A percentile compares a stretch with the other conserved stretches of the same genome.
Evolutionary conservation across 2,329 filamentous ascomycete genomes (phyloP).

Genomic region (Fusarium algeriense): DNA sequence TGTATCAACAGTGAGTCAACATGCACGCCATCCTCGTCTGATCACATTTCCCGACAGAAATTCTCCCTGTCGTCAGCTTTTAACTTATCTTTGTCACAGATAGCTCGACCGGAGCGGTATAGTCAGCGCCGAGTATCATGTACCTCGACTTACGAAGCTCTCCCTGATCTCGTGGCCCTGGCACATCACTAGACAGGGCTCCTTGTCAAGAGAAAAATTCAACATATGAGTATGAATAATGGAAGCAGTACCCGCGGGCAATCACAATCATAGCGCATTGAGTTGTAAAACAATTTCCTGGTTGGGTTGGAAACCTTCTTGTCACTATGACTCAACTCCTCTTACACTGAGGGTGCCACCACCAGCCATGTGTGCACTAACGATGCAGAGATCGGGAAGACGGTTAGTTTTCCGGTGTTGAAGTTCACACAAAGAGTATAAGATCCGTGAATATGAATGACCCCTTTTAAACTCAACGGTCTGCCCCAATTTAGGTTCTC

Average conservation of each 20-base stretch:
- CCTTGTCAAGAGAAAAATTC: slow-evolving; percentile 12
- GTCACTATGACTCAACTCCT: slow-evolving; percentile 11
- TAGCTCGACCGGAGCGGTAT: slow-evolving; percentile 7
- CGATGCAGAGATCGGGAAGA: slow-evolving; percentile 9
- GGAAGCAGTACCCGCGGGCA: neutral
- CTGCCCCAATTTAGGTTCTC: slow-evolving; percentile 35
- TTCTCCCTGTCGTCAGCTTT: slow-evolving; percentile 5
- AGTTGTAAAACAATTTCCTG: slow-evolving; percentile 5
- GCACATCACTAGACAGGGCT: slow-evolving; percentile 35
- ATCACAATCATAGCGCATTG: neutral
- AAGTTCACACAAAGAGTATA: neutral
- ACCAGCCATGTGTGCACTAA: slow-evolving; percentile 16
- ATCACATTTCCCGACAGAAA: neutral
- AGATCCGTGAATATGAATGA: slow-evolving; percentile 15
- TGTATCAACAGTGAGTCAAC: neutral
- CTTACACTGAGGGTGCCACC: slow-evolving; percentile 3
- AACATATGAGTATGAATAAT: neutral
- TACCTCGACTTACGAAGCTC: slow-evolving; percentile 32
- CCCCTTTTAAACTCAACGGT: slow-evolving; percentile 26
- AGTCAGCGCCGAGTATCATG: slow-evolving; percentile 12
- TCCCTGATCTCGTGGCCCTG: slow-evolving; percentile 21
- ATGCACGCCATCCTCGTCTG: neutral
- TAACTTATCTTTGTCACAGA: neutral
- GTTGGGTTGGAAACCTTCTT: neutral
- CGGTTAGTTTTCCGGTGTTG: slow-evolving; percentile 18